Evolutionary conservation across 2,329 filamentous ascomycete species (phyloP).

Genomic region (Monosporascus sp.): DNA sequence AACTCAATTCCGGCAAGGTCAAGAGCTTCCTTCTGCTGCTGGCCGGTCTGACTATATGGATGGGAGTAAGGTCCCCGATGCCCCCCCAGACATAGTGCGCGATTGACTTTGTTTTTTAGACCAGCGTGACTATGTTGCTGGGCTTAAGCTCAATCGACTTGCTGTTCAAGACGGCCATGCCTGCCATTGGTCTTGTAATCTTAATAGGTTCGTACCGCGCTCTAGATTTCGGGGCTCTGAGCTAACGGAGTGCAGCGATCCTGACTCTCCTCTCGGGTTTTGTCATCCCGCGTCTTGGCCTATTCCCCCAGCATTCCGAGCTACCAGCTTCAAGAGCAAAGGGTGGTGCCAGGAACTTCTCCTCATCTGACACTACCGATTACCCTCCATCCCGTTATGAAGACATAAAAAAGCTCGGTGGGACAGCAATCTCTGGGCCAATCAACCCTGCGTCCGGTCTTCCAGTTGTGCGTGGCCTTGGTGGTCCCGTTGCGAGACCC

Average conservation of each 20-base stretch:
- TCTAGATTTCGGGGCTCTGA: not conserved
- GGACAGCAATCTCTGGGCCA: slow-evolving; percentile 35
- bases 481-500: slow-evolving; percentile 31
- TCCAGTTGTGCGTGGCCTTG: too few relatives aligned
- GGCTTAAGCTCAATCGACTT: slow-evolving; percentile 39
- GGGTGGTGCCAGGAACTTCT: slow-evolving; percentile 32
- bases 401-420: slow-evolving; percentile 36
- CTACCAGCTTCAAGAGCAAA: slow-evolving; percentile 35
- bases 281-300: slow-evolving; percentile 25
- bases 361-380: slow-evolving; percentile 35
- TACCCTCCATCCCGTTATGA: slow-evolving; percentile 44
- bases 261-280: slow-evolving; percentile 35
- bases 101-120: slow-evolving; percentile 28
- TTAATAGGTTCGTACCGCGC: slow-evolving; percentile 39
- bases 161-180: slow-evolving; percentile 43
- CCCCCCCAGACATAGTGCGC: slow-evolving; percentile 4
- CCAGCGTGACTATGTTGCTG: slow-evolving; percentile 46
- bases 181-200: slow-evolving; percentile 44
- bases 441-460: slow-evolving; percentile 27
- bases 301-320: slow-evolving; percentile 29
- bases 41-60: slow-evolving; percentile 47
- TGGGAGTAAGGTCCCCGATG: slow-evolving; percentile 37
- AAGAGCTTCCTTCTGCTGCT: slow-evolving; percentile 39
- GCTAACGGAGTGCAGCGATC: slow-evolving; percentile 26
- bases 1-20: slow-evolving; percentile 23